A percentile compares a stretch with the other conserved stretches of the same genome.
Evolutionary conservation across 371 early-diverging fungal species (phyloP).

Genomic region (Zychaea mexicana): DNA sequence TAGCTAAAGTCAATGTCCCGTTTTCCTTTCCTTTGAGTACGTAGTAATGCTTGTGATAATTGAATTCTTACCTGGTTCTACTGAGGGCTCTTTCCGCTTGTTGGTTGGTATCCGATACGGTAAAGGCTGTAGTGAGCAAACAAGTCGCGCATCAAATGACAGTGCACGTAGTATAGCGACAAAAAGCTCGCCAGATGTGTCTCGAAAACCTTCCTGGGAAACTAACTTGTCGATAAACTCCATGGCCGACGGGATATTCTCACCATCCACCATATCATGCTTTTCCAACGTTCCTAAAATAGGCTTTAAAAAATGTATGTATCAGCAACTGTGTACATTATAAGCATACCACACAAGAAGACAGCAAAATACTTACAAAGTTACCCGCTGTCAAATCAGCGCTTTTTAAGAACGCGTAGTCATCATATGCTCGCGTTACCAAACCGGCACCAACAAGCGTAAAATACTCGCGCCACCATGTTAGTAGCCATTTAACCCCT

Average conservation of each 20-base stretch:
- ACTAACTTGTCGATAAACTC: constrained; percentile 27
- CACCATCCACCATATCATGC: constrained; percentile 17
- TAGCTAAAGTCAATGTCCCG: no score
- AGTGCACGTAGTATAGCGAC: constrained; percentile 57
- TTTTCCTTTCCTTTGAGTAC: no score
- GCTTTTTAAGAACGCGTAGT: constrained; percentile 26
- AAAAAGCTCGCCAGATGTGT: constrained; percentile 62
- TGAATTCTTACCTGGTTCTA: not conserved
- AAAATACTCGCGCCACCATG: constrained; percentile 63
- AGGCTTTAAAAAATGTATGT: not conserved
- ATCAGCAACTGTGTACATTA: no score
- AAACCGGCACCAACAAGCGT: constrained; percentile 48
- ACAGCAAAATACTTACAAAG: not conserved
- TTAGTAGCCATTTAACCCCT: constrained; percentile 48
- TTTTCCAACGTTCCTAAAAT: constrained; percentile 2
- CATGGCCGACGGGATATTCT: constrained; percentile 19
- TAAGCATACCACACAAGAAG: no score
- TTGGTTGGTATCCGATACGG: constrained; percentile 48
- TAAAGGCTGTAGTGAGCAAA: constrained; percentile 69
- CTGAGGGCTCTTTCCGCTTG: not conserved
- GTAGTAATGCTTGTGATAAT: not conserved
- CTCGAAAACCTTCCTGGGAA: constrained; percentile 35
- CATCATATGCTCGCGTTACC: constrained; percentile 30
- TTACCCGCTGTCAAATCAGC: constrained; percentile 13
- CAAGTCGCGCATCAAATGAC: constrained; percentile 58